Percentiles rank a stretch among this genome's conserved stretches.
phyloP scores from a whole-genome alignment of 176 grass and related monocot genomes.

The Avena insularis region DNA sequence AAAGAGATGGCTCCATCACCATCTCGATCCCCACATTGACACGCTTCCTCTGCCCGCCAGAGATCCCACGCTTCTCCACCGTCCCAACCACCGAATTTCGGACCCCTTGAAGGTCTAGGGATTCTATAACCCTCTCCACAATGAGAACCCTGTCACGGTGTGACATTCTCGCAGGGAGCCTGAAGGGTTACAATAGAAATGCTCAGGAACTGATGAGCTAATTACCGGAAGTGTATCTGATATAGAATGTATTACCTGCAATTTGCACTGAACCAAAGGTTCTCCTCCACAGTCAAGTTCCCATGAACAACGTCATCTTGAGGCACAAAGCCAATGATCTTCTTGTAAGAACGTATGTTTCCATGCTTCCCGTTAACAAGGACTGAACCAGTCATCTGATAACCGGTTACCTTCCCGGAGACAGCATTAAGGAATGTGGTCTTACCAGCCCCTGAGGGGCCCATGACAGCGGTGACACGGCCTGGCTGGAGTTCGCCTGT shows the following conservation, averaged over 20 bases:
- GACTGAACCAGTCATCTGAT: constrained; percentile 67
- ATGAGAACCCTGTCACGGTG: constrained; percentile 72
- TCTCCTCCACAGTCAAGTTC: constrained; percentile 94
- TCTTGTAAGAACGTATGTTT: constrained; percentile 86
- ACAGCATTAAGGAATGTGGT: constrained; percentile 96
- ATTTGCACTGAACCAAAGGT: constrained; percentile 96
- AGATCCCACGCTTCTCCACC: constrained; percentile 93
- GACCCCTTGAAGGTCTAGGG: constrained; percentile 78
- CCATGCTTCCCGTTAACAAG: constrained; percentile 70
- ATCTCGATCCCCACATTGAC: constrained; percentile 96
- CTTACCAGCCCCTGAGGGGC: constrained; percentile 94
- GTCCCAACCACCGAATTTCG: constrained; percentile 84
- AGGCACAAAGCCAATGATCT: constrained; percentile 93
- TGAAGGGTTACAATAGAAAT: constrained; percentile 38
- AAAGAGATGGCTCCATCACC: constrained; percentile 94
- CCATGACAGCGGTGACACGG: constrained; percentile 88
- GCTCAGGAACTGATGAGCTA: neutral
- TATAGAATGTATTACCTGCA: constrained; percentile 71
- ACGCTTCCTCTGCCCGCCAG: constrained; percentile 86
- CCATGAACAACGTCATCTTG: constrained; percentile 98
- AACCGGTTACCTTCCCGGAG: constrained; percentile 81
- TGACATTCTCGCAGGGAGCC: constrained; percentile 59
- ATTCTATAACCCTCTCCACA: constrained; percentile 90
- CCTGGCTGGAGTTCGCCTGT: constrained; percentile 81
- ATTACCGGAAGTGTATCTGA: neutral